Conservation (phyloP, 805 yeast genomes). For the Starmerella bacillaris region DNA sequence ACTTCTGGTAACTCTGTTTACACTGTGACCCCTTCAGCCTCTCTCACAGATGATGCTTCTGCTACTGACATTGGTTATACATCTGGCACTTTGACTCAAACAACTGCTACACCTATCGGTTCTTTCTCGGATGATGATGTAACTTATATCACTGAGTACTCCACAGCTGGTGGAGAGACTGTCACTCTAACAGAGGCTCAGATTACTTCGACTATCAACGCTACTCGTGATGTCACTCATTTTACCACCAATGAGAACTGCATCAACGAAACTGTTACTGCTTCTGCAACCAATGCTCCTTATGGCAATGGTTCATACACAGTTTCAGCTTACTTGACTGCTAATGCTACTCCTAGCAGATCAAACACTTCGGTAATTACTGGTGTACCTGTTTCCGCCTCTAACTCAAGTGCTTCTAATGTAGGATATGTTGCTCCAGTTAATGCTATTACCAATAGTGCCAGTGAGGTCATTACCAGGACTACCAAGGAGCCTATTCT, state of each 20-base stretch:
- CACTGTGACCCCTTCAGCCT: neutral
- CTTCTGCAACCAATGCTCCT: neutral
- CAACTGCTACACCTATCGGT: neutral
- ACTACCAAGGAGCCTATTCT: too few relatives aligned
- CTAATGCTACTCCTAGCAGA: too few relatives aligned
- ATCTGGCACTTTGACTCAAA: conserved; percentile 1
- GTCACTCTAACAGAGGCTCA: conserved; percentile 5
- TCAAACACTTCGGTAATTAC: too few relatives aligned
- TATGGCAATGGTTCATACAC: too few relatives aligned
- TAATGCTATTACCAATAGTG: too few relatives aligned
- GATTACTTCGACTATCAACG: conserved; percentile 6
- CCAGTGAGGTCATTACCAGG: too few relatives aligned
- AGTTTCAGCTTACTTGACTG: too few relatives aligned
- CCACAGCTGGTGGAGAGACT: conserved; percentile 13
- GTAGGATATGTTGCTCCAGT: too few relatives aligned
- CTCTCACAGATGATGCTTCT: conserved; percentile 2
- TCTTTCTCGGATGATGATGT: conserved; percentile 8
- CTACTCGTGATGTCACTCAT: conserved; percentile 7
- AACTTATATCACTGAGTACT: conserved; percentile 10
- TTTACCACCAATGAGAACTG: conserved; percentile 8
- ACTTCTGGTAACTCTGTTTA: neutral
- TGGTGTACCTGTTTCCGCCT: too few relatives aligned
- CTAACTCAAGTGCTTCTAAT: too few relatives aligned
- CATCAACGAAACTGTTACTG: neutral
- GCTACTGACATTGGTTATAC: conserved; percentile 3